phyloP scores from a whole-genome alignment of 2,329 filamentous ascomycete genomes.

The Penicillium thymicola region DNA sequence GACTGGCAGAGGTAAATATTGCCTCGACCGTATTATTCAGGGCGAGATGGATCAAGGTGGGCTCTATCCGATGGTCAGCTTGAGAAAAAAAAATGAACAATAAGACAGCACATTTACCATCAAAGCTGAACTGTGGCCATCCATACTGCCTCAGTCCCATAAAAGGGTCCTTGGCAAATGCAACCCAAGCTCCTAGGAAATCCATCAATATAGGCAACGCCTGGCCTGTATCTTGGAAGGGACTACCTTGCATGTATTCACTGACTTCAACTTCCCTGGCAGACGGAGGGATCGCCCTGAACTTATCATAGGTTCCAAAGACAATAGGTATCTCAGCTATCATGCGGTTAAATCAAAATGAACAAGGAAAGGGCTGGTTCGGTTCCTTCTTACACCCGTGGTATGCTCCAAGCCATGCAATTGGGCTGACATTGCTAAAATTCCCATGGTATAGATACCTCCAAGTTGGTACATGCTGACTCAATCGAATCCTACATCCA shows the following conservation, averaged over 20 bases:
- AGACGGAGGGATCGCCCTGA: not conserved
- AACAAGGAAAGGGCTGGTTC: not conserved
- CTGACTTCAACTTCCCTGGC: conserved; percentile 6
- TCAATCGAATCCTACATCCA: not conserved
- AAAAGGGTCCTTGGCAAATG: conserved; percentile 7
- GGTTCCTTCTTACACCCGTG: conserved; percentile 31
- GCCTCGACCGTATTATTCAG: not conserved
- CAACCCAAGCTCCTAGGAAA: conserved; percentile 4
- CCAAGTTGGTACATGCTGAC: conserved; percentile 31
- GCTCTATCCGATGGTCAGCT: not conserved
- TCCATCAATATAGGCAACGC: not conserved
- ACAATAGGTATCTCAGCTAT: conserved; percentile 13
- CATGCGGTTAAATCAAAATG: not conserved
- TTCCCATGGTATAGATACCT: conserved; percentile 42
- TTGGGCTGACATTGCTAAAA: conserved; percentile 40
- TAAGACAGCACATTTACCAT: not conserved
- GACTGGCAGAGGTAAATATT: not conserved
- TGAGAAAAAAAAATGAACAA: no score
- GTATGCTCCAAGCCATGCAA: conserved; percentile 44
- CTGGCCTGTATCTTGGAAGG: not conserved
- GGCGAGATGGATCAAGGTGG: not conserved
- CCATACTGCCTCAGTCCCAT: conserved; percentile 3
- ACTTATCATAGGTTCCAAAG: conserved; percentile 12
- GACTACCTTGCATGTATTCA: conserved; percentile 12
- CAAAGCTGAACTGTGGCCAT: conserved; percentile 1